Conservation (phyloP, 176 grass and related monocot genomes). For the Juncus effusus region DNA sequence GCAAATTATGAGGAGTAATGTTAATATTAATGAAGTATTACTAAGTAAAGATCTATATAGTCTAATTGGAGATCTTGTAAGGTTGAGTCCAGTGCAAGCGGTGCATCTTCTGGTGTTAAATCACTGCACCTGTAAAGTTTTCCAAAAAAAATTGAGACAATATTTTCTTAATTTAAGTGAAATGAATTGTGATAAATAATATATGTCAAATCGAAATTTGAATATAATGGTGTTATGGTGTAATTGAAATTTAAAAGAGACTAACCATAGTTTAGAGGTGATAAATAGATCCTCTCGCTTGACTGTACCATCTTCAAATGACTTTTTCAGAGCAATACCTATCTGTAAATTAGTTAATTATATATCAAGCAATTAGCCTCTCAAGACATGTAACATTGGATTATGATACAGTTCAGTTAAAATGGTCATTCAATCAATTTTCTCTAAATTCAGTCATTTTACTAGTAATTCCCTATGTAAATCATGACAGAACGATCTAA, state of each 20-base stretch:
- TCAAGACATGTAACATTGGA: not conserved
- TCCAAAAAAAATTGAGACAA: slow-evolving; percentile 1
- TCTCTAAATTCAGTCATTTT: not conserved
- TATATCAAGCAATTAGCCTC: not conserved
- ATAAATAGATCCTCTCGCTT: slow-evolving; percentile 65
- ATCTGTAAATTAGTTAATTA: slow-evolving; percentile 31
- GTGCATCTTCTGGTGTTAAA: slow-evolving; percentile 19
- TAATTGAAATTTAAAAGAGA: not conserved
- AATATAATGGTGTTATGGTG: too few species aligned
- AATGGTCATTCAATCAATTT: not conserved
- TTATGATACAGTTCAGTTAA: too few species aligned
- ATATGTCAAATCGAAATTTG: too few species aligned
- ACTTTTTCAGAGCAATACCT: slow-evolving; percentile 54
- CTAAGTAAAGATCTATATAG: slow-evolving; percentile 19
- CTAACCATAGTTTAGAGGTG: slow-evolving; percentile 83
- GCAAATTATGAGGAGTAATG: not conserved
- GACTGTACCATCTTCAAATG: slow-evolving; percentile 52
- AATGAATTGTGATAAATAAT: not conserved
- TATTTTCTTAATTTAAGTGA: not conserved
- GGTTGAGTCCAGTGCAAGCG: slow-evolving; percentile 9
- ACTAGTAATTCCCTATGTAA: not conserved
- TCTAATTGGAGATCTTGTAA: slow-evolving; percentile 15
- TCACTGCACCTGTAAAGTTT: slow-evolving; percentile 11
- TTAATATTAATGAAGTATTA: slow-evolving; percentile 12
- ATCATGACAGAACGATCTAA: not conserved